Evolutionary conservation across 2,329 filamentous ascomycete species (phyloP), one percentile per base, ranked within the genome.

Genomic region (Fusarium irregulare): DNA sequence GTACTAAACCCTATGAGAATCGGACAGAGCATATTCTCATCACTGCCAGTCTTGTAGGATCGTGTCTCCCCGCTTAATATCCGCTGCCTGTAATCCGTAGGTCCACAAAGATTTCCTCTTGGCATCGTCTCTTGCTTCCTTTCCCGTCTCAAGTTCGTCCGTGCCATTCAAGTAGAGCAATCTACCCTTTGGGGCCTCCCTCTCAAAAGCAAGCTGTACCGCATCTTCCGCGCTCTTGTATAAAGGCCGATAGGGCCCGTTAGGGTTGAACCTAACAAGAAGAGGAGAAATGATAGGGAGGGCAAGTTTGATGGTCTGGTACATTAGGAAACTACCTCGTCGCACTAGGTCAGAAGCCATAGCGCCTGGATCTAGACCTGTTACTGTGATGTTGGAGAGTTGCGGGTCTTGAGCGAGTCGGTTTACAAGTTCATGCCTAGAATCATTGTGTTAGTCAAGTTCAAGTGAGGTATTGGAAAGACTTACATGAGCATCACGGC

Each of bases 301-400:
- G 8, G 78, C 16, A 23, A 73, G 27, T 40, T 76, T 76, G 41
- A 77, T 64, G 16, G 44, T 7, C 64, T 51, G 10, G 77, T 50
- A 11, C 40, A 77, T 58, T 18, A 75, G 12, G 47, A 75, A 76
- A 40, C 71, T 59, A 18, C 69, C 75, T 28, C 74, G 73, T 18
- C 76, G 75, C n/a, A 48, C 56, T 4, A 82, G 66, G 20, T 75
- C 77, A 11, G 77, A 79, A 40, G 58, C 50, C 77, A 83, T 82
- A 13, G 69, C 74, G 46, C 80, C 81, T 1, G 81, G 81, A 47
- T 83, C 80, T 14, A 82, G 61, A 7, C 78, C 79, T 4, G 81
- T 60, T 41, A 83, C 72, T 21, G 74, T 75, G 55, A 83, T 76
- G 16, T 77, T 76, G 41, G 69, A 76, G 9, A 82, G 71, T 7